Base-by-base conservation (phyloP, 2,329 filamentous ascomycete species). In the Nothopassalora personata region DNA sequence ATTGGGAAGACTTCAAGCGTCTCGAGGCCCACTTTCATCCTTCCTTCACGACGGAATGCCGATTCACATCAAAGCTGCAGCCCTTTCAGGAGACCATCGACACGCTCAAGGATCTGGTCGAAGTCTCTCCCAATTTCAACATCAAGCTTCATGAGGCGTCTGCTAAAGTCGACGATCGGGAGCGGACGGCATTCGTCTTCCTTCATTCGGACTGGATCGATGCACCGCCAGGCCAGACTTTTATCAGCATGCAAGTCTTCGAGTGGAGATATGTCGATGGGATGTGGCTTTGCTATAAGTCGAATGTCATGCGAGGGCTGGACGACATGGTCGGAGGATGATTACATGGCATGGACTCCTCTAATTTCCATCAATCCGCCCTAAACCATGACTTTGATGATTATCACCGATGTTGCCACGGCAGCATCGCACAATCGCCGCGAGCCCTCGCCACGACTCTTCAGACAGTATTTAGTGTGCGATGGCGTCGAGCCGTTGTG, bases 31-130 rank as follows among this genome's bases (percentile, higher is more conserved):
- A 54, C 60, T 55, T 54, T 30, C 57, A 55, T 23, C 57, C 57
- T 27, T 54, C 57, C 79, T 59, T 27, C 34, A 55, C 48, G 23
- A 59, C 57, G 2, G 57, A 55, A 27, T 59, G 57, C 28, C 47
- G 52, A 23, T 59, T 59, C 7, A 59, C 52, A 6, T 51, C 23
- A 28, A 53, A 54, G 18, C 43, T 51, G 28, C 57, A 59, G n/a
- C 48, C 52, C 4, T 59, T 54, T n/a, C 46, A 33, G n/a, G 57
- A 55, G 23, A 47, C 39, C 28, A 49, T 59, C 13, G 23, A 59
- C 10, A 55, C 52, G 5, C 36, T 59, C 19, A 52, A 49, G 23
- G 57, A 59, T 28, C 53, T 55, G 19, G 33, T 54, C 9, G 49
- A 52, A 18, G 46, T 51, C n/a, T 59, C 53, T 11, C 57, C 57